phyloP scores from a whole-genome alignment of 305 asterid genomes.

The Fraxinus sp. region DNA sequence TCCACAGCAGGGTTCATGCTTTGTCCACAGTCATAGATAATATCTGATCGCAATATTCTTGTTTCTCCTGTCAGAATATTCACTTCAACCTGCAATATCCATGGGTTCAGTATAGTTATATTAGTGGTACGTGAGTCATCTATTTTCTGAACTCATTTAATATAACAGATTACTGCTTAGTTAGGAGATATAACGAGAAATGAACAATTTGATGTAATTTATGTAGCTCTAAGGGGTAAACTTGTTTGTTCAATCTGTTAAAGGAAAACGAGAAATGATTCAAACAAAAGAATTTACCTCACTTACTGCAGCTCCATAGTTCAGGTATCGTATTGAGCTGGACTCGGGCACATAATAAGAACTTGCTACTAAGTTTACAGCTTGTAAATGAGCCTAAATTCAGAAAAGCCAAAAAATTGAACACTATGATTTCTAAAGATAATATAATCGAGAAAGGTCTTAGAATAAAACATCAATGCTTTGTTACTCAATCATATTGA shows the following conservation, averaged over 20 bases:
- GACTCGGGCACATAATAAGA: constrained; percentile 56
- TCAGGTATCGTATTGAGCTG: constrained; percentile 44
- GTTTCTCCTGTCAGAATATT: constrained; percentile 61
- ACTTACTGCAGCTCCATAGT: constrained; percentile 69
- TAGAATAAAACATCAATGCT: neutral
- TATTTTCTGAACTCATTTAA: neutral
- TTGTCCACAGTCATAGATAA: constrained; percentile 73
- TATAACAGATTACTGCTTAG: neutral
- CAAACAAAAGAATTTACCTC: constrained; percentile 42
- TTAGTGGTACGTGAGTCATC: neutral
- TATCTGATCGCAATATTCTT: constrained; percentile 51
- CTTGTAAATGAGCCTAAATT: constrained; percentile 49
- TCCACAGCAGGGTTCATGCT: constrained; percentile 82
- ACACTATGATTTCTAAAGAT: neutral
- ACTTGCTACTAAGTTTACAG: constrained; percentile 54
- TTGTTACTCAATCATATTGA: neutral
- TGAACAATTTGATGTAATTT: neutral
- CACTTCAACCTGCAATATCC: constrained; percentile 58
- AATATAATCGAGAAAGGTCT: neutral
- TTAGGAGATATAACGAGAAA: neutral
- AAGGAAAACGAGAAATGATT: neutral
- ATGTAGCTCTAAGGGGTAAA: neutral
- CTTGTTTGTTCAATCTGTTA: neutral
- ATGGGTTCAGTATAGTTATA: neutral
- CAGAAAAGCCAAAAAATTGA: neutral